These are phyloP conservation scores for Exserohilum turcica DNA, from an alignment of 2,329 filamentous ascomycete species.

Conservation along the genomic window DNA sequence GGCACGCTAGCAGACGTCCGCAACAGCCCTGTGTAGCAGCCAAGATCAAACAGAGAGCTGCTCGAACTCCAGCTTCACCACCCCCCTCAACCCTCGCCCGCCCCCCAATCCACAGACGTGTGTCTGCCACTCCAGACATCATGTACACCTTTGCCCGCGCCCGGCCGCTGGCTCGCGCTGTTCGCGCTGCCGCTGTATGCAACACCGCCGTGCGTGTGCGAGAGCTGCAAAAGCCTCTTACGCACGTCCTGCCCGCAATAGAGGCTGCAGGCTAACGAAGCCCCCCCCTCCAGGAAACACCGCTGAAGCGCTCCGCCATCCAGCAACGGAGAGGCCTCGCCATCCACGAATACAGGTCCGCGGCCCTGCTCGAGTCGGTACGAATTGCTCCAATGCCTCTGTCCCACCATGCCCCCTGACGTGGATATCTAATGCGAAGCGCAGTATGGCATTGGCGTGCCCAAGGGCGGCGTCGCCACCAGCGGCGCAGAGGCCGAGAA, in stretches of 20 bases:
- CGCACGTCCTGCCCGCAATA: constrained; percentile 35
- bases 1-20: constrained; percentile 41
- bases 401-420: constrained; percentile 10
- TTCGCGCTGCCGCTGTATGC: constrained; percentile 77
- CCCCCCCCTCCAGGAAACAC: constrained; percentile 58
- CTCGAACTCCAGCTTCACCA: constrained; percentile 27
- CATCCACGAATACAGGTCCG: constrained; percentile 98
- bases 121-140: constrained; percentile 49
- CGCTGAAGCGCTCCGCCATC: constrained; percentile 61
- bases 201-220: constrained; percentile 9
- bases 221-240: constrained; percentile 38
- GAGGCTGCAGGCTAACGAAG: constrained; percentile 31
- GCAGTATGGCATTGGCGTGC: constrained; percentile 93
- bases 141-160: constrained; percentile 88
- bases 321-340: constrained; percentile 89
- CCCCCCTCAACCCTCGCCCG: constrained; percentile 28
- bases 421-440: constrained; percentile 31
- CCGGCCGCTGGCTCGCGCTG: constrained; percentile 76
- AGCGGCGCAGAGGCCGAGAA: constrained; percentile 85
- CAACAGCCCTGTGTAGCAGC: constrained; percentile 34
- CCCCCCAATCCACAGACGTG: constrained; percentile 22
- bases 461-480: constrained; percentile 85
- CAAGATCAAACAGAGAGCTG: constrained; percentile 20
- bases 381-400: constrained; percentile 22
- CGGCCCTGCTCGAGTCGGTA: constrained; percentile 79